Conservation (phyloP, 108 stramenopile species). For the Aurantiochytrium sp. region DNA sequence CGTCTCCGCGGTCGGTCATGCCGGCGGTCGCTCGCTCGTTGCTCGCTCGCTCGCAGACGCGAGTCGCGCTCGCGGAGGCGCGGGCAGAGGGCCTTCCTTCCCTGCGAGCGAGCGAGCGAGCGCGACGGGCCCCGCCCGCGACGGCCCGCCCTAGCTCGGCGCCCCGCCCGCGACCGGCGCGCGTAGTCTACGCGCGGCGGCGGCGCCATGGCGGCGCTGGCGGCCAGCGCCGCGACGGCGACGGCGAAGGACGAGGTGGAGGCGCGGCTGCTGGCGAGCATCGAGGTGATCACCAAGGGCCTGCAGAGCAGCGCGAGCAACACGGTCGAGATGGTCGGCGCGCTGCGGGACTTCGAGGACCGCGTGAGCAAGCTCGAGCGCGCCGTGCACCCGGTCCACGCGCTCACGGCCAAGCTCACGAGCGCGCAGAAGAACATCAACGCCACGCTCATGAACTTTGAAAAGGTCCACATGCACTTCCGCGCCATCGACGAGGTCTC, state of each 20-base stretch:
- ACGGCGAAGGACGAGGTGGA: background rate
- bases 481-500: background rate
- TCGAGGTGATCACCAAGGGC: background rate
- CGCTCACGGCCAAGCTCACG: background rate
- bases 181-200: no score
- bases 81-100: no score
- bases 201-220: no score
- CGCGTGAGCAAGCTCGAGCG: background rate
- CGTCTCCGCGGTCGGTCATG: no score
- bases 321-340: constrained; percentile 4
- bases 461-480: background rate
- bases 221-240: background rate
- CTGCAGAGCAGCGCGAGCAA: background rate
- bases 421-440: background rate
- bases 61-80: no score
- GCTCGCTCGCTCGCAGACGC: no score
- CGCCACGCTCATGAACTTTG: background rate
- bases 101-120: no score
- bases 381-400: background rate
- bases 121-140: no score
- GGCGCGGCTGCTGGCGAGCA: background rate
- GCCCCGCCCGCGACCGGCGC: no score
- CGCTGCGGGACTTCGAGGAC: background rate
- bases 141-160: no score
- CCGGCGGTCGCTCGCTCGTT: no score